phyloP scores from a whole-genome alignment of 202 grass and related monocot species.

The Cymbopogon flexuosus region DNA sequence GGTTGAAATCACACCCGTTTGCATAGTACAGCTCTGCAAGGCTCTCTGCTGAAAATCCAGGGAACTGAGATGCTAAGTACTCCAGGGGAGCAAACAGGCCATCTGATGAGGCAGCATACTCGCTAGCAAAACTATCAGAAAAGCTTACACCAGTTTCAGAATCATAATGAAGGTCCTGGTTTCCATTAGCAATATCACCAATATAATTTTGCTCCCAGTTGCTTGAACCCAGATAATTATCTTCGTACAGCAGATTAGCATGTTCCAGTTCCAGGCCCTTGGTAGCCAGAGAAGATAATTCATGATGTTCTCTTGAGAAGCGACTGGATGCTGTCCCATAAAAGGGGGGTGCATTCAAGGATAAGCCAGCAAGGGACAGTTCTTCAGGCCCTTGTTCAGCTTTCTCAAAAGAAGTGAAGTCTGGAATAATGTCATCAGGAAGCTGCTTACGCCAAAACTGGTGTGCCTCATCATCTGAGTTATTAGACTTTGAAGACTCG shows the following conservation, averaged over 20 bases:
- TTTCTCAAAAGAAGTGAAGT: constrained; percentile 70
- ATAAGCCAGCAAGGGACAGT: constrained; percentile 63
- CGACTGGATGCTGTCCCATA: constrained; percentile 46
- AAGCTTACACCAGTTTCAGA: constrained; percentile 43
- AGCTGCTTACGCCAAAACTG: constrained; percentile 85
- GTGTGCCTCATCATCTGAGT: constrained; percentile 84
- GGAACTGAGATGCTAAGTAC: constrained; percentile 71
- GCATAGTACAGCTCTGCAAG: constrained; percentile 85
- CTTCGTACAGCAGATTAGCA: constrained; percentile 40
- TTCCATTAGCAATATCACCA: constrained; percentile 43
- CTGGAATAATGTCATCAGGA: constrained; percentile 94
- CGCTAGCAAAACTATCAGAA: constrained; percentile 45
- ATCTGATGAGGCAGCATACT: constrained; percentile 54
- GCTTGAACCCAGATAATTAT: constrained; percentile 57
- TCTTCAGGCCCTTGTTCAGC: constrained; percentile 56
- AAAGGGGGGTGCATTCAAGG: constrained; percentile 67
- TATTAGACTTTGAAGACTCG: constrained; percentile 79
- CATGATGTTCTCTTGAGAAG: constrained; percentile 38
- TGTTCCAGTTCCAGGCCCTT: constrained; percentile 43
- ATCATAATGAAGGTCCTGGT: constrained; percentile 47
- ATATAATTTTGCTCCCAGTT: constrained; percentile 55
- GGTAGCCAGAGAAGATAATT: constrained; percentile 40
- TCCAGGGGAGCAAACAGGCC: constrained; percentile 49
- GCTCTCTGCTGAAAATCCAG: constrained; percentile 81
- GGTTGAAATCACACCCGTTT: constrained; percentile 80